Evolutionary conservation across 1,284 basidiomycete species (phyloP), one percentile per base, ranked within the genome.

Genomic region (Malassezia restricta): DNA sequence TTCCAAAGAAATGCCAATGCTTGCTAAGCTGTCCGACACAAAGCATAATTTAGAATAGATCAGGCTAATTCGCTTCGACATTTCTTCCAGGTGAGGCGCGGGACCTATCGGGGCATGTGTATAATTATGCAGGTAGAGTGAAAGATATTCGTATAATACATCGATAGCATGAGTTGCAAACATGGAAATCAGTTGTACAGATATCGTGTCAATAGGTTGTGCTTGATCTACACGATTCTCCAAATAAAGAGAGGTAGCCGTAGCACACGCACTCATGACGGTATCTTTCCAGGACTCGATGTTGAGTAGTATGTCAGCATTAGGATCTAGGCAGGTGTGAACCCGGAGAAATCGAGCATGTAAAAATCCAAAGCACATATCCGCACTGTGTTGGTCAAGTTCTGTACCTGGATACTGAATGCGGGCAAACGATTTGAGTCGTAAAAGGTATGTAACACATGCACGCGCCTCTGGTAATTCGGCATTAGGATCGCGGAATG

Each of bases 281-380:
- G 20, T 12, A 17, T 46, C 40, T 4, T 31, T 6, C 53, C 53
- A 55, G 8, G 43, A 30, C 3, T 55, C 47, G 8, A 55, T 9
- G 12, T 17, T 35, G 6, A 14, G 2, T 7, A 39, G 28, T 2
- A 35, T 17, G 5, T 20, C 32, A 11, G 40, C 12, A 11, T 17
- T 17, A 17, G 15, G 33, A 24, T 29, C 31, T 0, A 40, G 32
- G 27, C 29, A 17, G 9, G 30, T 20, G 6, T 43, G 41, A 8
- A 39, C 30, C 29, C 42, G 37, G 28, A 20, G 30, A 31, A 42
- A 17, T n/a, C 51, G 45, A 8, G 52, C 37, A 8, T 28, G 24
- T 6, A 54, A 33, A 14, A 54, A 32, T 27, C 14, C 33, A 11
- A n/a, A 42, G 15, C 52, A 55, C 4, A 55, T 29, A 20, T 42